Percentiles rank a stretch among this genome's conserved stretches.
phyloP scores from a whole-genome alignment of 192 early-diverging fungal species.

The Dissophora globulifera region DNA sequence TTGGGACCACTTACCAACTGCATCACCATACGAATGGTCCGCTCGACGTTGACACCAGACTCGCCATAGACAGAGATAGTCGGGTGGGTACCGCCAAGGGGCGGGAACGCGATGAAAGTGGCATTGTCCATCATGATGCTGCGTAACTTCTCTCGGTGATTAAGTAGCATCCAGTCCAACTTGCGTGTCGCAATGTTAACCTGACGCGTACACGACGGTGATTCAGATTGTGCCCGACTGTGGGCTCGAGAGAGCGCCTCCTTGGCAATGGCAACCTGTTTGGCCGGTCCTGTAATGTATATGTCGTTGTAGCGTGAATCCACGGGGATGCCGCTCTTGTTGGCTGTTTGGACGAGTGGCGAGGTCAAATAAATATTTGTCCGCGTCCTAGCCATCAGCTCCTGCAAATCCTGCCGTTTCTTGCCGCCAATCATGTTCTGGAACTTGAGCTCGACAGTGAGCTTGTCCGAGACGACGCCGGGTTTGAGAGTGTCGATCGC shows the following conservation, averaged over 20 bases:
- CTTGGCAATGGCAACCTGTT: constrained; percentile 64
- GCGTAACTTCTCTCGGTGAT: constrained; percentile 67
- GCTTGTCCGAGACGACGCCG: constrained; percentile 26
- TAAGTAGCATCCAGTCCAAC: constrained; percentile 81
- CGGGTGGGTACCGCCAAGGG: constrained; percentile 63
- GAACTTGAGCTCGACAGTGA: constrained; percentile 53
- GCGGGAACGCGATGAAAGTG: constrained; percentile 68
- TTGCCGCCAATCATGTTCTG: constrained; percentile 80
- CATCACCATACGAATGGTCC: constrained; percentile 77
- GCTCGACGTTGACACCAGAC: constrained; percentile 74
- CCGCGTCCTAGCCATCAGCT: constrained; percentile 74
- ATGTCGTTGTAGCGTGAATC: constrained; percentile 62
- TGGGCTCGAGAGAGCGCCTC: constrained; percentile 58
- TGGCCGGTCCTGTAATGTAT: constrained; percentile 71
- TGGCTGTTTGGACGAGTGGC: constrained; percentile 59
- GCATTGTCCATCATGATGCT: constrained; percentile 86
- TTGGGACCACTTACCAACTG: constrained; percentile 75
- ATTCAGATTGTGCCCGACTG: constrained; percentile 53
- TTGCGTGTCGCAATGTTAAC: constrained; percentile 67
- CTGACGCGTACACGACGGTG: constrained; percentile 19
- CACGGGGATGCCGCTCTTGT: constrained; percentile 35
- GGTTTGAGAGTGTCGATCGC: constrained; percentile 39
- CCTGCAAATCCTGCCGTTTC: constrained; percentile 66
- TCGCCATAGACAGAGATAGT: constrained; percentile 72
- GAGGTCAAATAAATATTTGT: constrained; percentile 82